Base-by-base conservation (phyloP, 192 early-diverging fungal genomes). In the Lobulomyces angularis region DNA sequence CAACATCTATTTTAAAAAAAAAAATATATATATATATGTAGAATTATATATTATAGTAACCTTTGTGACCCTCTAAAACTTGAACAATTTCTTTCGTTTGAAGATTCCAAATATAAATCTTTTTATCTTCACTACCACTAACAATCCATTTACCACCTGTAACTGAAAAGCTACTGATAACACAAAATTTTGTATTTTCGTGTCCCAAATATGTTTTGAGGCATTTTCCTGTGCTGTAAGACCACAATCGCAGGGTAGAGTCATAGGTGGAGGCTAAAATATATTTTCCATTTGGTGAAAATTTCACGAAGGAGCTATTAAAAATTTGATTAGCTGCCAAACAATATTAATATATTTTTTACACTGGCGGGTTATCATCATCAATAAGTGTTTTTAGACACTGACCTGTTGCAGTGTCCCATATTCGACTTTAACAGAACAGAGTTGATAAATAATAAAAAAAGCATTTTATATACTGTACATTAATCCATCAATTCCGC, bases 281-380 rank as follows among this genome's bases (percentile, higher is more conserved):
- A 53, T 88, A 99, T 67, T 97, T 95, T 41, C 92, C 88, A 58
- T 99, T 99, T 26, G 95, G 95, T 23, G 92, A 97, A 56, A 99
- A 99, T 57, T 90, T 91, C 9, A 91, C 90, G 69, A 86, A 94
- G 5, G 88, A 83, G 7, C 80, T 85, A 39, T 29, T 37, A 20
- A 11, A 23, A 6, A 26, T 23, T 17, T 22, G 18, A 9, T 30
- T 20, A 8, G 31, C 23, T 14, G 23, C 45, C 24, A 16, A 50
- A 36, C 12, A 59, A 6, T 65, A 8, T 28, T 33, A 6, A 1
- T 17, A 12, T 21, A 6, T 40, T 7, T 54, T 76, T 71, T 58
- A 89, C 75, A 96, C 92, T 12, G 84, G 81, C 35, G 88, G 92
- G 45, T 91, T 93, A 47, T 85, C 83, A 52, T 95, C 92, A 55